Percentiles rank a stretch among this genome's conserved stretches.
phyloP scores from a whole-genome alignment of 139 green algal species.

The Chlorella sp. region DNA sequence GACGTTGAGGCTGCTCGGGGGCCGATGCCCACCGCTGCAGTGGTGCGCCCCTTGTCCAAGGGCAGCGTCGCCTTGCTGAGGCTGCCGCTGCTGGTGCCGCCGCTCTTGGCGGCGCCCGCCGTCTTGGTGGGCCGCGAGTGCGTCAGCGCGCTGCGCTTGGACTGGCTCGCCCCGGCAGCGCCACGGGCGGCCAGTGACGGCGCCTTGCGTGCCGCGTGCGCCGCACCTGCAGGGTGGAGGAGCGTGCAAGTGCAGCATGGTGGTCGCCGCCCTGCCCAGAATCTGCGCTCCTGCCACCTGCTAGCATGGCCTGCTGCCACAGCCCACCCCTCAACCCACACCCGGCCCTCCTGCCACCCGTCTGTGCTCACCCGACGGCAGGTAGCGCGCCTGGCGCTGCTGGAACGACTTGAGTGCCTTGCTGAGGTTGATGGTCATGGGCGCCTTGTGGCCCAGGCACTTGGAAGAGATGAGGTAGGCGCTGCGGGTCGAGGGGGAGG shows the following conservation, averaged over 20 bases:
- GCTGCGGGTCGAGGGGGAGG: neutral
- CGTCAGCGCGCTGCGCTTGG: neutral
- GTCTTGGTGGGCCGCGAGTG: neutral
- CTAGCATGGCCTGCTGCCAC: too few species aligned
- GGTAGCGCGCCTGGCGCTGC: constrained; percentile 26
- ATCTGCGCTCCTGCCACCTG: too few species aligned
- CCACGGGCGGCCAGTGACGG: neutral
- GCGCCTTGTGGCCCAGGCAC: constrained; percentile 26
- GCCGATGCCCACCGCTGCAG: neutral
- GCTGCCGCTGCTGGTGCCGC: neutral
- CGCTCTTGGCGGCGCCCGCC: neutral
- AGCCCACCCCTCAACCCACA: too few species aligned
- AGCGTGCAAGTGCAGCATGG: too few species aligned
- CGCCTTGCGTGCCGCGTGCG: constrained; percentile 4
- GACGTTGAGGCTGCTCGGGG: too few species aligned
- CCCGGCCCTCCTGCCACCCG: neutral
- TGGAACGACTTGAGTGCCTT: constrained; percentile 27
- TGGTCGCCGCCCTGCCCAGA: too few species aligned
- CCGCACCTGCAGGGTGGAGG: neutral
- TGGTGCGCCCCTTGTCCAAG: constrained; percentile 20
- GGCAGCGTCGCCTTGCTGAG: constrained; percentile 14
- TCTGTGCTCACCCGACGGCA: neutral
- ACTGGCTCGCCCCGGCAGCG: neutral
- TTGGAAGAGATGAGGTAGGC: constrained; percentile 19
- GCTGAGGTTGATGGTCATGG: constrained; percentile 13